Base-by-base conservation (phyloP, 2,329 filamentous ascomycete species). In the Grosmannia huntii region DNA sequence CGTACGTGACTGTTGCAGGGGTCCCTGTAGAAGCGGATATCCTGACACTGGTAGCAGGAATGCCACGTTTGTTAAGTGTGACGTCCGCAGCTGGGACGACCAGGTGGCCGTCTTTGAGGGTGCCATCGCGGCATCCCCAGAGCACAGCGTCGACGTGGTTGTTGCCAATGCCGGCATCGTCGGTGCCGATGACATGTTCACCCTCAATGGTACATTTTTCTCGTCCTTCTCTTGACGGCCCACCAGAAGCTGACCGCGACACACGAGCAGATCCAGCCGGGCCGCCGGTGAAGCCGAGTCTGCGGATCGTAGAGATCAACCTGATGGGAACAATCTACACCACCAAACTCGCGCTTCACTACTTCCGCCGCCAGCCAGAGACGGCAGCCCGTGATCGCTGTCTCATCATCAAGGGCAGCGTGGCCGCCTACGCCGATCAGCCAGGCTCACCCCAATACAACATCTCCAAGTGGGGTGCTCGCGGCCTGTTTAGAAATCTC, bases 331-430 rank as follows among this genome's bases (percentile, higher is more conserved):
- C 69, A 0, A 58, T 75, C 14, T 77, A 77, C 63, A 77, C 75
- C 0, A 68, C 70, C 57, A 77, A 76, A 60, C 67, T 77, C 0
- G 75, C 75, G 0, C 66, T 75, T 10, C 73, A 76, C 60, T 76
- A 76, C 60, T 77, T 77, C 62, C 64, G 73, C 1, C 68, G 71
- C 51, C 70, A 73, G 38, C 71, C 72, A 0, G 69, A 71, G 19
- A 66, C 61, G 0, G 64, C 68, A 0, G 68, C 71, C 0, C 65
- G 71, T 7, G 75, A 78, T 59, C 70, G 76, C 1, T 76, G 75
- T 58, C 72, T 80, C 44, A 74, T 79, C 53, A 72, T 79, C 25
- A 77, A 72, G 0, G 73, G 73, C 4, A 76, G 73, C 57, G 71
- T 79, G 64, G 74, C 75, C 0, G 72, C 70, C 0, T 79, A 71